Evolutionary conservation across 2,329 filamentous ascomycete species (phyloP).

Genomic region (Xylariaceae sp.): DNA sequence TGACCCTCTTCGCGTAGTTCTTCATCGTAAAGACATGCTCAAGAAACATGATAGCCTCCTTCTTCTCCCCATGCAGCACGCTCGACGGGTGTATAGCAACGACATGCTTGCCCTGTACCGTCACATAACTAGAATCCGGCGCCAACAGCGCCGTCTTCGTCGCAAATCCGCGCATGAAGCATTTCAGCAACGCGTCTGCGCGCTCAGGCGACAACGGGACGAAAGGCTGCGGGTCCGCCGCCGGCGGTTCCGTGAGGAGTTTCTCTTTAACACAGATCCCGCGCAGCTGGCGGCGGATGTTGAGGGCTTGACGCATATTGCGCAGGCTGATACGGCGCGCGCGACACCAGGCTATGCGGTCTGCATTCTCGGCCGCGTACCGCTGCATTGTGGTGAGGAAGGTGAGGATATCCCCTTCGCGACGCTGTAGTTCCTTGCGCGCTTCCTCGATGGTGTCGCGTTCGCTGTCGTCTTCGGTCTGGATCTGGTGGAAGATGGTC

Average conservation of each 20-base stretch:
- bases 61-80: constrained; percentile 56
- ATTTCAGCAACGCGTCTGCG: constrained; percentile 50
- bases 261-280: constrained; percentile 49
- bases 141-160: constrained; percentile 55
- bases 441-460: constrained; percentile 38
- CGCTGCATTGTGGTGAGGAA: constrained; percentile 58
- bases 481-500: constrained; percentile 56
- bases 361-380: constrained; percentile 51
- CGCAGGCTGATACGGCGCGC: constrained; percentile 51
- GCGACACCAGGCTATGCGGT: constrained; percentile 54
- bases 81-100: constrained; percentile 60
- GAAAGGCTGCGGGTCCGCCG: constrained; percentile 52
- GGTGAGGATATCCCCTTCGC: constrained; percentile 61
- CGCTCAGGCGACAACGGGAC: constrained; percentile 48
- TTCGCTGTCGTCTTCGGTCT: constrained; percentile 25
- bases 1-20: constrained; percentile 63
- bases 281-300: constrained; percentile 57
- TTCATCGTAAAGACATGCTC: constrained; percentile 62
- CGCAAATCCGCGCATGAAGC: constrained; percentile 58
- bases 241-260: constrained; percentile 42
- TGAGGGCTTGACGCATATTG: constrained; percentile 58
- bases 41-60: constrained; percentile 62
- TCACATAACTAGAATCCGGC: constrained; percentile 56
- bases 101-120: constrained; percentile 52
- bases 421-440: constrained; percentile 53